Percentiles rank a stretch among this genome's conserved stretches.
These are phyloP conservation scores for Venturia oleaginea DNA, from an alignment of 2,329 filamentous ascomycete genomes.

Conservation along the genomic window DNA sequence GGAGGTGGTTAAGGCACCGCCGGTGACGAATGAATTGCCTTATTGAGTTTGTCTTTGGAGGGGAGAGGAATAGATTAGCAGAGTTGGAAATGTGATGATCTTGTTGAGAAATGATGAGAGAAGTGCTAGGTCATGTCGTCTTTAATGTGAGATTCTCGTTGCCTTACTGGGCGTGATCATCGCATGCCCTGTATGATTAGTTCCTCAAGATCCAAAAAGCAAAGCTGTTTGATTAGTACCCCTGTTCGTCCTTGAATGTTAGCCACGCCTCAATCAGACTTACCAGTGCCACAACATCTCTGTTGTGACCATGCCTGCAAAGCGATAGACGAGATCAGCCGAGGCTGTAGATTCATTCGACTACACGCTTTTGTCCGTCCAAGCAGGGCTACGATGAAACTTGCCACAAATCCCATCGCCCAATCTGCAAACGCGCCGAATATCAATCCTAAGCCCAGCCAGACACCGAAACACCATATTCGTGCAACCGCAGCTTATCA, in stretches of 20 bases:
- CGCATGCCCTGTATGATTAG: not conserved
- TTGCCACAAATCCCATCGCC: not conserved
- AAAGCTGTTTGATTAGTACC: not conserved
- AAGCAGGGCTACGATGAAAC: not conserved
- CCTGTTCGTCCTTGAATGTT: not conserved
- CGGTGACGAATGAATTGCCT: not conserved
- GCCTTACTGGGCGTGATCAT: not conserved
- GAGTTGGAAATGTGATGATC: not conserved
- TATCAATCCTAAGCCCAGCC: not conserved
- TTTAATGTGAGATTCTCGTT: not conserved
- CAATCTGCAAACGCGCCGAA: not conserved
- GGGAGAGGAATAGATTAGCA: not conserved
- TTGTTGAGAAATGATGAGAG: not conserved
- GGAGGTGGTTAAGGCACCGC: not conserved
- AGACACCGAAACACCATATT: not conserved
- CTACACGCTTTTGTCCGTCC: not conserved
- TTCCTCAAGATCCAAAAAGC: no score
- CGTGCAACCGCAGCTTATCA: not conserved
- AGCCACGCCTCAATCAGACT: not conserved
- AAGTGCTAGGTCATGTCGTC: not conserved
- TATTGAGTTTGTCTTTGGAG: not conserved
- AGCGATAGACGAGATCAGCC: not conserved
- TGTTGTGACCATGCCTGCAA: not conserved
- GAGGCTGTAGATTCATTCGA: slow-evolving; percentile 4
- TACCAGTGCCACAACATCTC: not conserved